A percentile compares a stretch with the other conserved stretches of the same genome.
These are phyloP conservation scores for Thermochaetoides thermophila DNA, from an alignment of 495 filamentous ascomycete species.

Conservation along the genomic window DNA sequence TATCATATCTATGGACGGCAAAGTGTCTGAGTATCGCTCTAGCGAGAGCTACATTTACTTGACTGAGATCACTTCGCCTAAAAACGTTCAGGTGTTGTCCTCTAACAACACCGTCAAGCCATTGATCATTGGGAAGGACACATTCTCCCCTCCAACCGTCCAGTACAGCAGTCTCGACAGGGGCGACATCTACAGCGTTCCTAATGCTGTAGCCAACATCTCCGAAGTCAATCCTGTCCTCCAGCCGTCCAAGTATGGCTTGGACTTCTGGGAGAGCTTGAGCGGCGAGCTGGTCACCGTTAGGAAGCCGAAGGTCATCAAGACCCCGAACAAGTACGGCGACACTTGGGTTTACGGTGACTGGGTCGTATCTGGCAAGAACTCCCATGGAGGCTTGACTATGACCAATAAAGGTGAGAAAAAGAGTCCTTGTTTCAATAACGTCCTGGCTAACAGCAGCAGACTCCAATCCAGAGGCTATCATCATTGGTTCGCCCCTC, in stretches of 20 bases:
- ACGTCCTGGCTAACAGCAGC: not conserved
- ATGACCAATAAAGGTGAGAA: slow-evolving; percentile 27
- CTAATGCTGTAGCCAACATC: slow-evolving; percentile 36
- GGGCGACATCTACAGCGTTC: slow-evolving; percentile 38
- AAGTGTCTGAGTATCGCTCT: slow-evolving; percentile 41
- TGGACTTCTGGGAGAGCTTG: slow-evolving; percentile 53
- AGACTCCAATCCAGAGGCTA: slow-evolving; percentile 49
- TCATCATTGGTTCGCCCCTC: slow-evolving; percentile 42
- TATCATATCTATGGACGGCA: slow-evolving; percentile 38
- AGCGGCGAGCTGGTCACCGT: slow-evolving; percentile 43
- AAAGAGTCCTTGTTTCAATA: not conserved
- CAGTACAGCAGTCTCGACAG: slow-evolving; percentile 37
- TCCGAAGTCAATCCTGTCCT: slow-evolving; percentile 39
- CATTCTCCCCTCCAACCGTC: slow-evolving; percentile 33
- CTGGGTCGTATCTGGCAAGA: slow-evolving; percentile 38
- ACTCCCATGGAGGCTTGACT: slow-evolving; percentile 40
- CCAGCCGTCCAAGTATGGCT: slow-evolving; percentile 36
- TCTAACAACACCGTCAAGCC: slow-evolving; percentile 29
- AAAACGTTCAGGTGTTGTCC: slow-evolving; percentile 30
- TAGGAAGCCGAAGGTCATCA: slow-evolving; percentile 29
- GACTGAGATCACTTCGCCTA: slow-evolving; percentile 38
- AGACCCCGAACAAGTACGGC: slow-evolving; percentile 40
- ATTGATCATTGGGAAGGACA: slow-evolving; percentile 37
- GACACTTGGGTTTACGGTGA: slow-evolving; percentile 47
- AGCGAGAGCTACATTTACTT: slow-evolving; percentile 35